A percentile compares a stretch with the other conserved stretches of the same genome.
These are phyloP conservation scores for Aspergillus sp. DNA, from an alignment of 2,329 filamentous ascomycete species.

Conservation along the genomic window DNA sequence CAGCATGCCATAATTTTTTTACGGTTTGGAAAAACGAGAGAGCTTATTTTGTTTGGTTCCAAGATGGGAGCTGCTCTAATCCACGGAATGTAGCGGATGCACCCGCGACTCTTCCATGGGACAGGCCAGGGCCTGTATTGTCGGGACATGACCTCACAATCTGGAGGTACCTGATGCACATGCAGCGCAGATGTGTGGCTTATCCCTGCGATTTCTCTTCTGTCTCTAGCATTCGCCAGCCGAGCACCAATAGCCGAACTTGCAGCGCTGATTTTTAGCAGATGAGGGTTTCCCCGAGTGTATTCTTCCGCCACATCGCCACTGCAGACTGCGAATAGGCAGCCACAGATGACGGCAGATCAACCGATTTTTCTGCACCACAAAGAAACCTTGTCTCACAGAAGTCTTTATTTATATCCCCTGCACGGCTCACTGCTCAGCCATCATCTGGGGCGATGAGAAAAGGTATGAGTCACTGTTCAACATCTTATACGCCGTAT, in stretches of 20 bases:
- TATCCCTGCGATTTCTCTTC: not conserved
- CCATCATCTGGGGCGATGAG: slow-evolving; percentile 12
- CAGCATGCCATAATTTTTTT: not conserved
- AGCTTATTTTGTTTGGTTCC: slow-evolving; percentile 15
- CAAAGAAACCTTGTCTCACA: slow-evolving; percentile 1
- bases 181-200: slow-evolving; percentile 1
- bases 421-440: slow-evolving; percentile 5
- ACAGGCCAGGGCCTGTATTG: not conserved
- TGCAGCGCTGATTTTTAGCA: not conserved
- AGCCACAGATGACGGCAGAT: slow-evolving; percentile 4
- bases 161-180: slow-evolving; percentile 14
- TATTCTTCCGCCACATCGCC: slow-evolving; percentile 13
- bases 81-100: slow-evolving; percentile 17
- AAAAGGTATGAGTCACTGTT: slow-evolving; percentile 12
- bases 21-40: not conserved
- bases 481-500: slow-evolving; percentile 3
- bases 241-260: not conserved
- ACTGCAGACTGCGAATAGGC: slow-evolving; percentile 13
- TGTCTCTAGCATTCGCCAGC: not conserved
- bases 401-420: slow-evolving; percentile 6
- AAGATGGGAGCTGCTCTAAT: slow-evolving; percentile 8
- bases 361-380: not conserved
- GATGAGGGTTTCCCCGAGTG: not conserved
- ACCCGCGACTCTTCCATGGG: slow-evolving; percentile 14
- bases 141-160: slow-evolving; percentile 8